Base-by-base conservation (phyloP, 192 early-diverging fungal genomes). In the Entomortierella chlamydospora region DNA sequence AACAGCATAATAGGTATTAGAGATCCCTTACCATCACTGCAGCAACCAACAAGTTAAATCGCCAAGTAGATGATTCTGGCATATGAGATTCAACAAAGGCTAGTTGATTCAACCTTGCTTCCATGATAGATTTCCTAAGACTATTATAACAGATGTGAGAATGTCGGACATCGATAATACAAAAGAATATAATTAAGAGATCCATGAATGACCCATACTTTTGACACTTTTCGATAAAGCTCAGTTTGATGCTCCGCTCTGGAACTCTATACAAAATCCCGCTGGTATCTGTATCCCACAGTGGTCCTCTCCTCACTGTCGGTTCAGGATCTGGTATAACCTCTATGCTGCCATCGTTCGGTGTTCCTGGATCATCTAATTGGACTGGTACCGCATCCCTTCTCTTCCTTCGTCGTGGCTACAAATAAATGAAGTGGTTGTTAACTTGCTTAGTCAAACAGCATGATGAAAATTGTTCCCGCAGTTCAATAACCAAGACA, bases 301-400 rank as follows among this genome's bases (percentile, higher is more conserved):
- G 54, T 13, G 69, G 56, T 30, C n/a, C 11, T 51, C 33, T 64
- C 23, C 18, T 26, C 25, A 11, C 8, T 34, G 26, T 30, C 23
- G 49, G 20, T 12, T 30, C 34, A 20, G 59, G 51, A 1, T 81
- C 84, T 20, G 70, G 47, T 29, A 85, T 65, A 18, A 85, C 70
- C 31, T 85, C 81, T 61, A 85, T 85, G 33, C 76, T 54, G 13
- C 84, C 84, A 39, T 82, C 57, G 49, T 85, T 83, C 7, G 56
- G 34, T 11, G 60, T 56, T 5, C 18, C n/a, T 1, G 81, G 81
- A 28, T 74, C 64, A 20, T 60, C 51, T 29, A 73, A 45, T 13
- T 64, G 68, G 10, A 85, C 23, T 17, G 61, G 43, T 1, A 64
- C 37, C 25, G 77, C 72, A n/a, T 74, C 65, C 41, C 55, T 61